Conservation (phyloP, 768 basidiomycete species). For the Botryobasidium botryosum region DNA sequence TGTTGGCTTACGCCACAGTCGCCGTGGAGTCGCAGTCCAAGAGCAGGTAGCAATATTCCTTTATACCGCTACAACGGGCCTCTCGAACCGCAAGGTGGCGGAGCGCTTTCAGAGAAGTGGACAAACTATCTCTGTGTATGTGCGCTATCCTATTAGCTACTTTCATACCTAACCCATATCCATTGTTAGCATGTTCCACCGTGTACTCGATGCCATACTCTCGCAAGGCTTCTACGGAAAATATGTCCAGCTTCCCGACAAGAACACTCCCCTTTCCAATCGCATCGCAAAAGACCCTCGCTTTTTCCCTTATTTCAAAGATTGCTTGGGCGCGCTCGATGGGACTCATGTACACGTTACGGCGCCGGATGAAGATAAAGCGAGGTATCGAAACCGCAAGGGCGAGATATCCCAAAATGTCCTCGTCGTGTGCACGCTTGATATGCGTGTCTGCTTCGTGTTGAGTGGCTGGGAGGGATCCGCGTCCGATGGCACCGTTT, state of each 20-base stretch:
- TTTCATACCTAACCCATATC: too few relatives aligned
- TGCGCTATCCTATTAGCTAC: too few relatives aligned
- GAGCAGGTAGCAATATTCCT: too few relatives aligned
- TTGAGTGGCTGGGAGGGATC: slow-evolving; percentile 28
- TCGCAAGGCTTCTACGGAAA: neutral
- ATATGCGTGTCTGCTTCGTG: slow-evolving; percentile 23
- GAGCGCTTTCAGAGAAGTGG: too few relatives aligned
- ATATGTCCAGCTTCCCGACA: neutral
- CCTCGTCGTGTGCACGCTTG: slow-evolving; percentile 22
- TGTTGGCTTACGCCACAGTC: too few relatives aligned
- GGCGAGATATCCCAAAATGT: slow-evolving; percentile 24
- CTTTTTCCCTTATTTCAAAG: slow-evolving; percentile 21
- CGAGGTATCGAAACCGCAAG: slow-evolving; percentile 13
- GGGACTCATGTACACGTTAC: slow-evolving; percentile 16
- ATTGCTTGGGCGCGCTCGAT: slow-evolving; percentile 22
- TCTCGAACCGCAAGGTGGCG: too few relatives aligned
- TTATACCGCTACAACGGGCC: too few relatives aligned
- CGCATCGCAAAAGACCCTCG: slow-evolving; percentile 18
- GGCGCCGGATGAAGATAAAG: slow-evolving; percentile 10
- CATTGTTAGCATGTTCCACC: too few relatives aligned
- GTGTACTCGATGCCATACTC: neutral
- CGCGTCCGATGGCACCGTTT: slow-evolving; percentile 22
- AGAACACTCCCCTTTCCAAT: neutral
- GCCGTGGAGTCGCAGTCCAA: too few relatives aligned
- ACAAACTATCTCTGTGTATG: too few relatives aligned